Percentiles rank a stretch among this genome's conserved stretches.
These are phyloP conservation scores for Dillenia suffruticosa DNA, from an alignment of 164 flowering plant genomes.

Conservation along the genomic window DNA sequence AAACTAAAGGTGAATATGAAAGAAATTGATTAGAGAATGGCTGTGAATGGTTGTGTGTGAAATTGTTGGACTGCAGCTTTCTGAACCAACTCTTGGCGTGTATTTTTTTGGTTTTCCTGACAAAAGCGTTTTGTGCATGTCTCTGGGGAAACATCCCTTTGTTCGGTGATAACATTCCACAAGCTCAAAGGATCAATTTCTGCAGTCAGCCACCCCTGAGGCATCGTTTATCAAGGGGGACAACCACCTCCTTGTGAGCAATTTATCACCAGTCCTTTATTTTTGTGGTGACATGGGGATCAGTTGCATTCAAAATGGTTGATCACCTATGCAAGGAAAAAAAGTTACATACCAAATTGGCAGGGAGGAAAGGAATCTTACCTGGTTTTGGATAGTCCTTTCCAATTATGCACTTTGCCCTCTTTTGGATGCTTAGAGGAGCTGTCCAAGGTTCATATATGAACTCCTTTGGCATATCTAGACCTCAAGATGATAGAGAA, in stretches of 20 bases:
- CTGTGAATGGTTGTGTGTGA: neutral
- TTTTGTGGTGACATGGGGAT: neutral
- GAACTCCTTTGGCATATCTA: slow-evolving; percentile 93
- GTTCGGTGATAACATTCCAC: no score
- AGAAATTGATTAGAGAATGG: neutral
- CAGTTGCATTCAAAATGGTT: neutral
- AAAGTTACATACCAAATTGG: no score
- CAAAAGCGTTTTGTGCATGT: no score
- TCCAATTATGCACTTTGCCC: slow-evolving; percentile 89
- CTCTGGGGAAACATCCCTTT: no score
- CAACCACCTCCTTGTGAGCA: neutral
- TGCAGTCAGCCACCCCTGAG: no score
- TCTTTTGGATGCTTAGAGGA: slow-evolving; percentile 66
- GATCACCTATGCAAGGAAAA: no score
- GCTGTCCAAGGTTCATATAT: slow-evolving; percentile 99
- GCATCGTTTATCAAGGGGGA: neutral
- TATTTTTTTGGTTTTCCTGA: no score
- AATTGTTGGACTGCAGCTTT: neutral
- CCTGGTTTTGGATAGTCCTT: slow-evolving; percentile 93
- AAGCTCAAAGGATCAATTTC: no score
- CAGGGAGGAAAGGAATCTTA: slow-evolving; percentile 14
- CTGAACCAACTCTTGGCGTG: no score
- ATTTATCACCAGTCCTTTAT: neutral
- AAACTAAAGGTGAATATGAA: neutral
- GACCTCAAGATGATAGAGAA: neutral